Conservation (phyloP, 2,329 filamentous ascomycete species). For the Nothopassalora personata region DNA sequence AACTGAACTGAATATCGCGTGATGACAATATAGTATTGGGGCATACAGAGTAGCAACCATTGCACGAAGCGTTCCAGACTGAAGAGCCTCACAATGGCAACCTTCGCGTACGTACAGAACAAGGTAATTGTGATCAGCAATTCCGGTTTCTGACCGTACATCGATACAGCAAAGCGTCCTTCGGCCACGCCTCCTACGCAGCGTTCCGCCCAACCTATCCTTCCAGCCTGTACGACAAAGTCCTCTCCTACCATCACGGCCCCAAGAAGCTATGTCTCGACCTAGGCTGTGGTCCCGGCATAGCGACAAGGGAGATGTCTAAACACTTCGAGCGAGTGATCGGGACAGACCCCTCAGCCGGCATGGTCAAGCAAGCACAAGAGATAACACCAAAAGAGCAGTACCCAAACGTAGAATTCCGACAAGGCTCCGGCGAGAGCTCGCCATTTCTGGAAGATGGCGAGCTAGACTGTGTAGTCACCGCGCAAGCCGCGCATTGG, state of each 20-base stretch:
- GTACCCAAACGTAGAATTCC: slow-evolving; percentile 45
- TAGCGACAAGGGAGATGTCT: slow-evolving; percentile 51
- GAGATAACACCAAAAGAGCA: slow-evolving; percentile 19
- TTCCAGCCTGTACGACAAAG: slow-evolving; percentile 47
- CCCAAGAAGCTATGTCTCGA: slow-evolving; percentile 45
- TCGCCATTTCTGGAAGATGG: slow-evolving; percentile 43
- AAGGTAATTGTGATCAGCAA: background rate
- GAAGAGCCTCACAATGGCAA: slow-evolving; percentile 7
- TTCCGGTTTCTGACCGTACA: background rate
- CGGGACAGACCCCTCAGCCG: slow-evolving; percentile 53
- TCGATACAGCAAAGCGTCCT: slow-evolving; percentile 48
- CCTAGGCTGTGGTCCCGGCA: slow-evolving; percentile 60
- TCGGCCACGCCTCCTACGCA: slow-evolving; percentile 55
- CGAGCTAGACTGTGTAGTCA: slow-evolving; percentile 49
- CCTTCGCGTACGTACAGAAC: slow-evolving; percentile 14
- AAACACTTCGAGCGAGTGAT: slow-evolving; percentile 49
- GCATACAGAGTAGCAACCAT: background rate
- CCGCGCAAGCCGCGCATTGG: slow-evolving; percentile 60
- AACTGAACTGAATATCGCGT: background rate
- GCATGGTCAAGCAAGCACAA: slow-evolving; percentile 46
- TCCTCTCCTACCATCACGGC: slow-evolving; percentile 51
- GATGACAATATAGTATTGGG: background rate
- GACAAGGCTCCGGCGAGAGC: slow-evolving; percentile 50
- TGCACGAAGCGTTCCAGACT: background rate
- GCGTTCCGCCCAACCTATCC: slow-evolving; percentile 58